phyloP scores from a whole-genome alignment of 169 alveolate genomes.

The Plasmodium billcollinsi region DNA sequence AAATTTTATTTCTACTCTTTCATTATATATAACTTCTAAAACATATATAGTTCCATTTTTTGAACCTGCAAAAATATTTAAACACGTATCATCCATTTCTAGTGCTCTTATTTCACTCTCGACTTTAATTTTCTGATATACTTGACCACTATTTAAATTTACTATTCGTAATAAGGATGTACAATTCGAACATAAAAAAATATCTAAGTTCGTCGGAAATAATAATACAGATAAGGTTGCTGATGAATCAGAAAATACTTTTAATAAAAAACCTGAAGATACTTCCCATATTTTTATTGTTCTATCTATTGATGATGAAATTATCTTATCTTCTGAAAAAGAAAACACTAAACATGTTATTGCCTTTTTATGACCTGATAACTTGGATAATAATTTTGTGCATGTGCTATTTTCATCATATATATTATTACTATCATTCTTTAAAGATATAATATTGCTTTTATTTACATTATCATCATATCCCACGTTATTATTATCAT shows the following conservation, averaged over 20 bases:
- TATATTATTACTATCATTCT: background rate
- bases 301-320: conserved; percentile 89
- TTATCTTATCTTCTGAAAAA: conserved; percentile 80
- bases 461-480: background rate
- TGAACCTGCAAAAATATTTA: conserved; percentile 89
- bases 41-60: conserved; percentile 87
- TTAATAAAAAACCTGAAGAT: conserved; percentile 87
- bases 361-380: conserved; percentile 82
- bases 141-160: conserved; percentile 88
- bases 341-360: conserved; percentile 86
- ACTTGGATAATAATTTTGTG: conserved; percentile 76
- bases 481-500: background rate
- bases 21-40: conserved; percentile 82
- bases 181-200: conserved; percentile 86
- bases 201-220: conserved; percentile 80
- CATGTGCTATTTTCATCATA: conserved; percentile 51
- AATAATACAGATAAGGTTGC: conserved; percentile 89
- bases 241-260: conserved; percentile 89
- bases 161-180: conserved; percentile 88
- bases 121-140: conserved; percentile 86
- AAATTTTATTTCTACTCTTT: conserved; percentile 49
- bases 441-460: background rate
- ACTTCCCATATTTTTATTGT: conserved; percentile 91
- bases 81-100: conserved; percentile 88
- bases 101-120: conserved; percentile 88